Base-by-base conservation (phyloP, 208 protist species). In the Leishmania tropica region DNA sequence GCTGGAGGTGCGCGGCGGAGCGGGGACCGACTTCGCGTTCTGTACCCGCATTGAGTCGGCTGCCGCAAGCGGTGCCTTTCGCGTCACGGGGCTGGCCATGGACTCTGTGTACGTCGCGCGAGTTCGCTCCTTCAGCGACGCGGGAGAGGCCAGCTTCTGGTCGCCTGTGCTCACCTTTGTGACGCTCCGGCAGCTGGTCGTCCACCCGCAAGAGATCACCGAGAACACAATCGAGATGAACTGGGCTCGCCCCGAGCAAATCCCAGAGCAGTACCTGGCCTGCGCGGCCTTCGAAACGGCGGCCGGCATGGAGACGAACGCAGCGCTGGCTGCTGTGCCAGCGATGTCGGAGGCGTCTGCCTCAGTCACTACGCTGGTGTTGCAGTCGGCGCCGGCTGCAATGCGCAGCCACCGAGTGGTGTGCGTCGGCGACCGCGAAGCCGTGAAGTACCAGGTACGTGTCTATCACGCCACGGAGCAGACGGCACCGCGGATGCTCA, bases 231-330 rank as follows among this genome's bases (percentile, higher is more conserved):
- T 96, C 51, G 83, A 86, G 45, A 48, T 97, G 37, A 79, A 89
- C 70, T 98, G 95, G 95, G 89, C 86, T 24, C 88, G 95, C 15
- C 80, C 85, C 19, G 88, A 90, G 83, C 93, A 97, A 84, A 79
- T 58, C 65, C 83, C 88, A 31, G 84, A 81, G 75, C 64, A 78
- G 17, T 91, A 91, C 85, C 45, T 73, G n/a, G 5, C 53, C 47
- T 40, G 64, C 42, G 31, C 28, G 42, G 78, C 42, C 60, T 35
- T 78, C 70, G 75, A 67, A n/a, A 70, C 53, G 13, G 31, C 74
- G 13, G 15, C 40, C 51, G 31, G n/a, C 31, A 40, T 40, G 54
- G 62, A 75, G 42, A 37, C 40, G 35, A 74, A 48, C 42, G 62
- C 47, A 48, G 48, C 79, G 15, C 37, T 56, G 8, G 54, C 58